Percentiles rank a stretch among this genome's conserved stretches.
These are phyloP conservation scores for Globisporangium carolinianum DNA, from an alignment of 352 stramenopile genomes.

Conservation along the genomic window DNA sequence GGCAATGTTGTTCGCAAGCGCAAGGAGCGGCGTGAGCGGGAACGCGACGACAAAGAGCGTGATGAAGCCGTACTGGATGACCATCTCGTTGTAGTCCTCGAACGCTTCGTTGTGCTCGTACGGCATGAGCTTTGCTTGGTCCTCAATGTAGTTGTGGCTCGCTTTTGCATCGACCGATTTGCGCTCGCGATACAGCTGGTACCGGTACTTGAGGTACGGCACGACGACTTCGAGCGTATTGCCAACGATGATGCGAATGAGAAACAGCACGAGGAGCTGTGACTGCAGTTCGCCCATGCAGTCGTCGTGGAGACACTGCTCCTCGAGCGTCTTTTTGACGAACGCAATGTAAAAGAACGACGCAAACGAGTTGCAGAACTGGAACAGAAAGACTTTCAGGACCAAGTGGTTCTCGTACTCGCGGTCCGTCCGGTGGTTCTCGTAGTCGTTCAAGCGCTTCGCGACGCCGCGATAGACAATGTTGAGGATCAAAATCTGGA, in stretches of 20 bases:
- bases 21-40: conserved; percentile 88
- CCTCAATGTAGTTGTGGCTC: conserved; percentile 77
- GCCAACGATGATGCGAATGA: conserved; percentile 89
- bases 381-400: conserved; percentile 98
- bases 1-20: conserved; percentile 86
- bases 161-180: conserved; percentile 24
- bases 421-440: conserved; percentile 89
- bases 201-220: conserved; percentile 77
- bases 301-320: conserved; percentile 72
- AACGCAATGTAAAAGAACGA: conserved; percentile 95
- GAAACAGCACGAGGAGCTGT: conserved; percentile 88
- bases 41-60: conserved; percentile 93
- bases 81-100: conserved; percentile 88
- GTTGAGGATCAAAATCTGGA: conserved; percentile 94
- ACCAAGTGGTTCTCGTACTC: conserved; percentile 92
- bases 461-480: conserved; percentile 89
- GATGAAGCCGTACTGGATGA: conserved; percentile 95
- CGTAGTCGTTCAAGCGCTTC: conserved; percentile 90
- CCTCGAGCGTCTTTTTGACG: conserved; percentile 39
- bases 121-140: conserved; percentile 71
- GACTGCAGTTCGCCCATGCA: conserved; percentile 88
- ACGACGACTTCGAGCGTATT: conserved; percentile 88
- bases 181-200: conserved; percentile 49
- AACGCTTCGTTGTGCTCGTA: conserved; percentile 83
- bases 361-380: conserved; percentile 97